Evolutionary conservation across 2,329 filamentous ascomycete species (phyloP).

Genomic region (Aspergillus quadrilineatus): DNA sequence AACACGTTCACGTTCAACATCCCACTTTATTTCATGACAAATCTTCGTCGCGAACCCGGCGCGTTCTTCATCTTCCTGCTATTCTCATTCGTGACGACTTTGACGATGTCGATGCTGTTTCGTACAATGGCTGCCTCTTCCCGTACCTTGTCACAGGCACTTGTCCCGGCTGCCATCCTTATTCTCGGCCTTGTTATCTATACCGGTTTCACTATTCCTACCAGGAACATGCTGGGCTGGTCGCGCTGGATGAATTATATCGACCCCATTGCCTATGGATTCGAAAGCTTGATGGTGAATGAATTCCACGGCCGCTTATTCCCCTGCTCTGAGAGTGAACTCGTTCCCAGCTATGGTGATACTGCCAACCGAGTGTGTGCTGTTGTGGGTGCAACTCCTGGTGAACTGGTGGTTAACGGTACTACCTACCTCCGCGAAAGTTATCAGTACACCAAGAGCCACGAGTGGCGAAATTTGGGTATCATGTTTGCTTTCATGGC

Average conservation of each 20-base stretch:
- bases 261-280: constrained; percentile 75
- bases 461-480: constrained; percentile 71
- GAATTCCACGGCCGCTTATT: constrained; percentile 71
- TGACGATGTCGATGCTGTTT: constrained; percentile 86
- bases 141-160: constrained; percentile 60
- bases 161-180: constrained; percentile 57
- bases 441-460: constrained; percentile 57
- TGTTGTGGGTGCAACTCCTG: constrained; percentile 58
- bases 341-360: constrained; percentile 41
- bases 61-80: constrained; percentile 85
- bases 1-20: constrained; percentile 77
- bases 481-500: constrained; percentile 65
- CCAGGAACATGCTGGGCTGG: constrained; percentile 70
- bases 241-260: constrained; percentile 81
- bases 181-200: constrained; percentile 48
- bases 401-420: constrained; percentile 55
- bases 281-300: constrained; percentile 78
- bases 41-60: constrained; percentile 70
- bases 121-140: constrained; percentile 75
- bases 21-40: constrained; percentile 82
- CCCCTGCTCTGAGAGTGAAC: constrained; percentile 38
- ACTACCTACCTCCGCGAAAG: constrained; percentile 56
- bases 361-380: constrained; percentile 55
- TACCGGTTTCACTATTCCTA: constrained; percentile 49
- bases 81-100: constrained; percentile 68